These are phyloP conservation scores for Russula brevipes DNA, from an alignment of 768 basidiomycete species.

Conservation along the genomic window DNA sequence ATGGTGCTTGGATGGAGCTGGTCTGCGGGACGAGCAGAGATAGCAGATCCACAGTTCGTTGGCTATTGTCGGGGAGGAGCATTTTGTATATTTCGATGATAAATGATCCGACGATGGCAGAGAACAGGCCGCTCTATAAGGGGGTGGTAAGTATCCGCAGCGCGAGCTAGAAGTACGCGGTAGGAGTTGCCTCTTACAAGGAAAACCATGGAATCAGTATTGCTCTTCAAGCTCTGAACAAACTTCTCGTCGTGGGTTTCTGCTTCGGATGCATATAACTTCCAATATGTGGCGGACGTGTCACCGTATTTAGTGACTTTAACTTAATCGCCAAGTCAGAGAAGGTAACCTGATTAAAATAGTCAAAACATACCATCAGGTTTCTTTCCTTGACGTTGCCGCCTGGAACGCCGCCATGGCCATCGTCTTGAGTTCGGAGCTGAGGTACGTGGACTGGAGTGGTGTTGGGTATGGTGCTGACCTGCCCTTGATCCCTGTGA, in stretches of 20 bases:
- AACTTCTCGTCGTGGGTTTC: constrained; percentile 14
- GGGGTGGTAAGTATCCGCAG: neutral
- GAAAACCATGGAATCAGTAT: constrained; percentile 23
- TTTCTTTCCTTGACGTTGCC: too few relatives aligned
- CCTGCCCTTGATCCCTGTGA: too few relatives aligned
- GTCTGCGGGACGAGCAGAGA: too few relatives aligned
- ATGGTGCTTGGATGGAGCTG: too few relatives aligned
- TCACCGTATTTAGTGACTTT: constrained; percentile 11
- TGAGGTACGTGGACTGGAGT: too few relatives aligned
- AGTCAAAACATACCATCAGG: too few relatives aligned
- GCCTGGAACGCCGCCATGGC: too few relatives aligned
- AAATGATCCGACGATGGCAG: constrained; percentile 23
- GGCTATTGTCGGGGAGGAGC: constrained; percentile 6
- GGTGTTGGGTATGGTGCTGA: too few relatives aligned
- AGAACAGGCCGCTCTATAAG: constrained; percentile 20
- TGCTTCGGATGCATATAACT: constrained; percentile 18
- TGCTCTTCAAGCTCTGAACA: constrained; percentile 15
- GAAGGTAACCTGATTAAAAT: too few relatives aligned
- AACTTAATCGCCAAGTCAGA: neutral
- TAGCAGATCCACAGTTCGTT: constrained; percentile 4
- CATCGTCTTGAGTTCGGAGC: too few relatives aligned
- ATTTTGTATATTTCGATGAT: constrained; percentile 23
- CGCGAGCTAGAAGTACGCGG: neutral
- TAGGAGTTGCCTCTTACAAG: constrained; percentile 10
- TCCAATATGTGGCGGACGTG: constrained; percentile 21